phyloP scores from a whole-genome alignment of 2,329 filamentous ascomycete genomes.

The Aspergillus quadrilineatus region DNA sequence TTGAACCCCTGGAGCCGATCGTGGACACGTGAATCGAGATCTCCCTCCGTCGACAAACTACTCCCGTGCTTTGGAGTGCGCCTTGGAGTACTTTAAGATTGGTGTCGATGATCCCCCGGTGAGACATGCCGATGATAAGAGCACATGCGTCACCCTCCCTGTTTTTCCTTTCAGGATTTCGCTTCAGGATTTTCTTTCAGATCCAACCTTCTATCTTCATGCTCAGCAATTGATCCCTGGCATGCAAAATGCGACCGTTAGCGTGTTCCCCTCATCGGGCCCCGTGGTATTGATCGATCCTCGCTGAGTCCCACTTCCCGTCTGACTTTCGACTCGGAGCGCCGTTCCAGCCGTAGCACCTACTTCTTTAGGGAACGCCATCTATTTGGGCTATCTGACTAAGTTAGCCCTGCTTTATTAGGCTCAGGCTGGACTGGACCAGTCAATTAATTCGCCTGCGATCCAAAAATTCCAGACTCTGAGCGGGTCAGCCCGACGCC shows the following conservation, averaged over 20 bases:
- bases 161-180: neutral
- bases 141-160: neutral
- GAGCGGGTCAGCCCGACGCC: conserved; percentile 4
- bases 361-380: neutral
- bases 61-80: too few relatives aligned
- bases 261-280: neutral
- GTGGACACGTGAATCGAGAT: conserved; percentile 27
- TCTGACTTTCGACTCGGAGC: neutral
- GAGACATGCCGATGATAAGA: neutral
- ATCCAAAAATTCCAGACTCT: neutral
- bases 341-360: neutral
- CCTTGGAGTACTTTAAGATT: too few relatives aligned
- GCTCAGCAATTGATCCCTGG: too few relatives aligned
- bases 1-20: conserved; percentile 27
- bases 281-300: neutral
- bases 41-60: neutral
- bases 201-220: too few relatives aligned
- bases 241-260: neutral
- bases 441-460: neutral
- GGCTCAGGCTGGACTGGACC: neutral
- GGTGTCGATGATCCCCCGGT: too few relatives aligned
- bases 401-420: neutral
- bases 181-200: neutral
- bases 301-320: neutral
- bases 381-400: neutral